Percentiles rank a stretch among this genome's conserved stretches.
Conservation (phyloP, 2,329 filamentous ascomycete species). For the Penicillium glabrum region DNA sequence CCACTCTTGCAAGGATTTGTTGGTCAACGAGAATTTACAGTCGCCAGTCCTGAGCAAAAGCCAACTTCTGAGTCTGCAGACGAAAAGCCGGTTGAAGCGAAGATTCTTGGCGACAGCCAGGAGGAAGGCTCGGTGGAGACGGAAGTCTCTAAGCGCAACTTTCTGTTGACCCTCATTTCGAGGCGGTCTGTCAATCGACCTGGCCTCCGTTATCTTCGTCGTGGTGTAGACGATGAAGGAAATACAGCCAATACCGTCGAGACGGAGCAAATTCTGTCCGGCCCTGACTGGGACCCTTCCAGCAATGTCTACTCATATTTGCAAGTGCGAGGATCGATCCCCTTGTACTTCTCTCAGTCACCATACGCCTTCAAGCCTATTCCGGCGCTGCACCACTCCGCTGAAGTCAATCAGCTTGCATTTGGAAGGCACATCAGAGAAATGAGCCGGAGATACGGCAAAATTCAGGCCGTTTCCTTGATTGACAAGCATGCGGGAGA, state of each 20-base stretch:
- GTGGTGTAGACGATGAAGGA: constrained; percentile 87
- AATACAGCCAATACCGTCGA: constrained; percentile 88
- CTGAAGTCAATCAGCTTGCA: constrained; percentile 73
- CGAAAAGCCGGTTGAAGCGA: constrained; percentile 25
- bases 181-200: constrained; percentile 81
- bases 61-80: constrained; percentile 3
- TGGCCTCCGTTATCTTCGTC: constrained; percentile 83
- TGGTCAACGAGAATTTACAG: constrained; percentile 77
- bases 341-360: constrained; percentile 91
- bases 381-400: constrained; percentile 77
- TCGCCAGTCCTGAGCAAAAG: constrained; percentile 50
- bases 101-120: constrained; percentile 46
- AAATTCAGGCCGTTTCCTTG: constrained; percentile 75
- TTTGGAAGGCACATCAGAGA: constrained; percentile 77
- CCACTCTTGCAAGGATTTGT: constrained; percentile 94
- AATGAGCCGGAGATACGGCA: constrained; percentile 69
- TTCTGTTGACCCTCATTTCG: constrained; percentile 88
- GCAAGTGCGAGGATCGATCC: constrained; percentile 87
- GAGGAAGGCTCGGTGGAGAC: constrained; percentile 28
- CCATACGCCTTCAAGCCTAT: constrained; percentile 91
- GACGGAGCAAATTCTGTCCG: constrained; percentile 88
- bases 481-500: constrained; percentile 89
- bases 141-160: constrained; percentile 46
- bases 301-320: constrained; percentile 76
- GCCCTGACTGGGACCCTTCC: constrained; percentile 62